Evolutionary conservation across 192 early-diverging fungal genomes (phyloP).

Genomic region (Coemansia sp.): DNA sequence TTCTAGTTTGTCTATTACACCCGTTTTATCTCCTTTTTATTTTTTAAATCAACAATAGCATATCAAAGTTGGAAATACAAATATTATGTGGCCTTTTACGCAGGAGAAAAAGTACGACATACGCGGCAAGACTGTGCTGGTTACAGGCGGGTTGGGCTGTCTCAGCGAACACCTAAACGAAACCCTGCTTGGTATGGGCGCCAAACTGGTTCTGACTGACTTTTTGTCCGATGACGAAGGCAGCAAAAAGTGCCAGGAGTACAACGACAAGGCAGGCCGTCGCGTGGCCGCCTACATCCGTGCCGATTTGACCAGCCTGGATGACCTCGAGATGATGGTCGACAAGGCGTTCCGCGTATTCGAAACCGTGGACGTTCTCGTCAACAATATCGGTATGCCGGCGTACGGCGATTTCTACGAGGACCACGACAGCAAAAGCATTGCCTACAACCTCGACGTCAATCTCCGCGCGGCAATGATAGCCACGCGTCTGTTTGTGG

Average conservation of each 20-base stretch:
- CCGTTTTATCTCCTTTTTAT: neutral
- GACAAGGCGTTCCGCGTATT: constrained; percentile 31
- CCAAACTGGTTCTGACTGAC: constrained; percentile 23
- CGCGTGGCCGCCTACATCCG: constrained; percentile 18
- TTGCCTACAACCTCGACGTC: constrained; percentile 30
- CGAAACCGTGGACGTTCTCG: constrained; percentile 32
- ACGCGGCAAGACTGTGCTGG: constrained; percentile 30
- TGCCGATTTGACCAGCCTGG: constrained; percentile 18
- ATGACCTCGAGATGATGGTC: constrained; percentile 32
- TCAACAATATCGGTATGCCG: constrained; percentile 19
- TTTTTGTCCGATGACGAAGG: constrained; percentile 24
- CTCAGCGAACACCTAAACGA: constrained; percentile 22
- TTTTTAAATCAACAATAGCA: no score
- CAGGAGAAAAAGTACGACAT: neutral
- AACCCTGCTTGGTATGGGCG: constrained; percentile 13
- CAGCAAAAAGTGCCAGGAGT: constrained; percentile 10
- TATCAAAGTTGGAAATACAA: neutral
- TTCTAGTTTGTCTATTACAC: no score
- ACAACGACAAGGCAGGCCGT: constrained; percentile 8
- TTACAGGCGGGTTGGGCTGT: constrained; percentile 26
- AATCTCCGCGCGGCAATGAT: constrained; percentile 32
- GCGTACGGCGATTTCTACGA: constrained; percentile 19
- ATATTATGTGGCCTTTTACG: constrained; percentile 2
- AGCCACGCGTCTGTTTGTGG: constrained; percentile 41
- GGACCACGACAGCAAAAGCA: constrained; percentile 24